Base-by-base conservation (phyloP, 768 basidiomycete genomes). In the Saitozyma podzolica region DNA sequence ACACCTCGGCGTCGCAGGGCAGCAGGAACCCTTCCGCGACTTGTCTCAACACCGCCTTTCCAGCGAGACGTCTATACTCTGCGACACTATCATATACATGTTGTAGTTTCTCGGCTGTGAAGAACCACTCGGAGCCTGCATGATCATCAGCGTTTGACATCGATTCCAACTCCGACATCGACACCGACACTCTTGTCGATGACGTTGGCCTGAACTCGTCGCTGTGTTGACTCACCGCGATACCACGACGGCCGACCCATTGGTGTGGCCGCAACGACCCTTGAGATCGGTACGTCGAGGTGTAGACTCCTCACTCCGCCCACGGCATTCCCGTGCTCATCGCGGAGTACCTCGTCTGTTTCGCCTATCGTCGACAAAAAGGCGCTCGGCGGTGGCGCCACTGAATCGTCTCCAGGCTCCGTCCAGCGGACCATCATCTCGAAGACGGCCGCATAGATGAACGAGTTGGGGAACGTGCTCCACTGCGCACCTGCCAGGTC, bases 171-270 rank as follows among this genome's bases (percentile, higher is more conserved):
- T 48, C 19, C 47, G 47, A 14, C 47, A 48, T 3, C 19, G 14
- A 48, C 14, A 48, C 14, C 47, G 17, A 48, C 29, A 29, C 29
- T 29, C 29, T 29, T 29, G 29, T 29, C 29, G 29, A 29, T 29
- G 29, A 29, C 29, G 29, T 29, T 29, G 29, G 29, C 29, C 29
- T 29, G 29, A 5, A 29, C 29, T 5, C 29, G 29, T 29, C 29
- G 29, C 29, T 29, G 29, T 29, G 29, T 14, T 48, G 17, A 57
- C 56, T 48, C 43, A 57, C 56, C 56, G 20, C 56, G 45, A 57
- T 57, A 57, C 56, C 56, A 57, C 14, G 56, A 57, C 47, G 56
- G 56, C 14, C 56, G 41, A 19, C 56, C 56, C 56, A 57, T 57
- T 57, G 56, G 56, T 3, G 56, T 57, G 11, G 56, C 56, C 40